Conservation (phyloP, 2,329 filamentous ascomycete genomes). For the Cladosporium cucumerinum region DNA sequence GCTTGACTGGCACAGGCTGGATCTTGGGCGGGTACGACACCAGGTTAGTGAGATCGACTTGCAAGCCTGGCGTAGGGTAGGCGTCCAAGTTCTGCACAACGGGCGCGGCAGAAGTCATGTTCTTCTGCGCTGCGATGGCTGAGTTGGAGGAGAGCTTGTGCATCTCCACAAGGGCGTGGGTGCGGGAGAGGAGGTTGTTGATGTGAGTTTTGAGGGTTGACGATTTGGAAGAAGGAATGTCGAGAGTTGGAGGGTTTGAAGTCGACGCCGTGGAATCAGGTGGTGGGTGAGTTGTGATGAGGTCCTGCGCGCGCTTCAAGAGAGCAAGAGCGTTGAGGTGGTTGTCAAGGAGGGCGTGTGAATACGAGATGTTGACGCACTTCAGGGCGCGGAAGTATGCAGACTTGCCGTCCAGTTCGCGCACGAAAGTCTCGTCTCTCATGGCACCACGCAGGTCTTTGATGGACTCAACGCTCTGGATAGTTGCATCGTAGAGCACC, state of each 20-base stretch:
- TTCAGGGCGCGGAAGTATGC: slow-evolving; percentile 87
- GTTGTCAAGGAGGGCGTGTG: slow-evolving; percentile 71
- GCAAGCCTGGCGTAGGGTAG: slow-evolving; percentile 62
- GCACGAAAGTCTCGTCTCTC: slow-evolving; percentile 71
- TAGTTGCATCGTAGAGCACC: slow-evolving; percentile 83
- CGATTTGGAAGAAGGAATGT: slow-evolving; percentile 59
- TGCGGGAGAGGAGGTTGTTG: slow-evolving; percentile 69
- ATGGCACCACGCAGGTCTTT: slow-evolving; percentile 87
- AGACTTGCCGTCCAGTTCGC: slow-evolving; percentile 73
- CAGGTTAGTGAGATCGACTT: slow-evolving; percentile 71
- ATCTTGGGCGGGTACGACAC: slow-evolving; percentile 85
- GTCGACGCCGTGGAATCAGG: slow-evolving; percentile 35
- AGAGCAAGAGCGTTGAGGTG: slow-evolving; percentile 81
- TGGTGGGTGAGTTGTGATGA: slow-evolving; percentile 45
- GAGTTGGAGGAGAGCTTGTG: slow-evolving; percentile 58
- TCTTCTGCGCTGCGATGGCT: slow-evolving; percentile 45
- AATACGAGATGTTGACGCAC: slow-evolving; percentile 81
- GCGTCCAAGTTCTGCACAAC: slow-evolving; percentile 72
- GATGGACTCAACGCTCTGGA: slow-evolving; percentile 87
- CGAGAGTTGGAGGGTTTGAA: slow-evolving; percentile 60
- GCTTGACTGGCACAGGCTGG: slow-evolving; percentile 83
- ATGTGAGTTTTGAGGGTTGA: slow-evolving; percentile 61
- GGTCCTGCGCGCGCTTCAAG: slow-evolving; percentile 66
- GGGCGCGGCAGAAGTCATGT: slow-evolving; percentile 50
- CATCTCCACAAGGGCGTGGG: slow-evolving; percentile 82